phyloP scores from a whole-genome alignment of 1,139 yeast species.

The Meyerozyma smithsonii region DNA sequence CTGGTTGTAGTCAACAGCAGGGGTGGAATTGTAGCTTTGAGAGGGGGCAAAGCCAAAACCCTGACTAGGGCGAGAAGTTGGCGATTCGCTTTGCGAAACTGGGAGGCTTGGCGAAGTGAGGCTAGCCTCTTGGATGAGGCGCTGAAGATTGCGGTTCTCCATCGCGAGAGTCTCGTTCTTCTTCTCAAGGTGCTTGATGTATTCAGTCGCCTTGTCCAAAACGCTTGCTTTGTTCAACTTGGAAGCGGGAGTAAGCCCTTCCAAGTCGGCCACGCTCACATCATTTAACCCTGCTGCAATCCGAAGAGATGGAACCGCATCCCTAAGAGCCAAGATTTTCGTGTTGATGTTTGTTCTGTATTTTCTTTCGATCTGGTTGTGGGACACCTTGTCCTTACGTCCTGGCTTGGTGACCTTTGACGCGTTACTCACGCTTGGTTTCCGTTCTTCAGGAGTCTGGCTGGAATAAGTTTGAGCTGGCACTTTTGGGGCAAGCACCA shows the following conservation, averaged over 20 bases:
- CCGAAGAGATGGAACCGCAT: conserved; percentile 66
- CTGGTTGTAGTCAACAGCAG: conserved; percentile 11
- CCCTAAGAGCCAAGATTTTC: conserved; percentile 65
- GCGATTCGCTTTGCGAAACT: conserved; percentile 8
- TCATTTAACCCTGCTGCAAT: conserved; percentile 41
- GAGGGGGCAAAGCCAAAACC: conserved; percentile 22
- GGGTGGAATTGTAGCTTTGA: conserved; percentile 17
- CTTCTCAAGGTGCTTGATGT: conserved; percentile 73
- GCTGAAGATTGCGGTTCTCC: conserved; percentile 51
- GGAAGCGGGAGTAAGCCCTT: conserved; percentile 83
- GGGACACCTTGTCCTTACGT: conserved; percentile 59
- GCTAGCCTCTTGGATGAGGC: conserved; percentile 26
- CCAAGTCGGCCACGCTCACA: conserved; percentile 50
- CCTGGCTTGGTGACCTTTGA: conserved; percentile 30
- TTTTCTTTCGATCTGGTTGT: conserved; percentile 75
- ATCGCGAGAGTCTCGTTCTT: conserved; percentile 55
- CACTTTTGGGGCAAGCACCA: background rate
- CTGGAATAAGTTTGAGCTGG: background rate
- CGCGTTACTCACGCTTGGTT: conserved; percentile 3
- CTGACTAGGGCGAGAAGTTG: conserved; percentile 3
- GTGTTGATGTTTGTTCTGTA: conserved; percentile 74
- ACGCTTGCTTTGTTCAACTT: conserved; percentile 88
- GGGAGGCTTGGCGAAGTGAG: conserved; percentile 10
- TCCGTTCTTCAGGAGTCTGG: background rate
- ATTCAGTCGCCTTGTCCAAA: conserved; percentile 84